phyloP scores from a whole-genome alignment of 257 asterid genomes.

The Fraxinus anomala region DNA sequence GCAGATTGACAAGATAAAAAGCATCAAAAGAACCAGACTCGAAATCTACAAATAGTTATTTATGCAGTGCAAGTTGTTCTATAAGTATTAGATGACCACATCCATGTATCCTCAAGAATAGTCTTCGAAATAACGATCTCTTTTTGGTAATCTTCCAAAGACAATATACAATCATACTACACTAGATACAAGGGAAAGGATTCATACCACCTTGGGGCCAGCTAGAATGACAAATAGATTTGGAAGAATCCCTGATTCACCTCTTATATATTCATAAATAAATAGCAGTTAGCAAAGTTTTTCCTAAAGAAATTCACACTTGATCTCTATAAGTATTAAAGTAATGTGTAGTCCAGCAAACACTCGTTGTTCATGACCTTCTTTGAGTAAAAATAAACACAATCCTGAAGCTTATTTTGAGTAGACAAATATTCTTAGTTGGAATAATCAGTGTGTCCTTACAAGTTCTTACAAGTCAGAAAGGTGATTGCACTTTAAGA shows the following conservation, averaged over 20 bases:
- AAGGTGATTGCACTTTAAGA: neutral
- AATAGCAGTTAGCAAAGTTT: neutral
- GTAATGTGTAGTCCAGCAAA: neutral
- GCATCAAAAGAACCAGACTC: neutral
- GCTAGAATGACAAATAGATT: neutral
- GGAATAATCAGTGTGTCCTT: neutral
- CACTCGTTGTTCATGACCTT: neutral
- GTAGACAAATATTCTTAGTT: neutral
- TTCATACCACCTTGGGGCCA: neutral
- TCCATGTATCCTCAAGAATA: neutral
- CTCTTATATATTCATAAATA: neutral
- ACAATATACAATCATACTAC: too few relatives aligned
- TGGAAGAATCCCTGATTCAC: neutral
- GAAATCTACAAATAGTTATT: neutral
- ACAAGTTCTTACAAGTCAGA: conserved; percentile 1
- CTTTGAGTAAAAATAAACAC: neutral
- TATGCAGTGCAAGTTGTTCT: neutral
- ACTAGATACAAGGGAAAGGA: neutral
- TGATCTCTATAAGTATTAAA: neutral
- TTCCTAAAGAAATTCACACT: neutral
- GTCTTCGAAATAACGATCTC: neutral
- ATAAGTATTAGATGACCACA: neutral
- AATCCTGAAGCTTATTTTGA: neutral
- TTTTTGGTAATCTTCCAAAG: neutral
- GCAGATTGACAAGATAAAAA: neutral